A percentile compares a stretch with the other conserved stretches of the same genome.
These are phyloP conservation scores for Lecanoromycetidae sp. DNA, from an alignment of 2,329 filamentous ascomycete species.

Conservation along the genomic window DNA sequence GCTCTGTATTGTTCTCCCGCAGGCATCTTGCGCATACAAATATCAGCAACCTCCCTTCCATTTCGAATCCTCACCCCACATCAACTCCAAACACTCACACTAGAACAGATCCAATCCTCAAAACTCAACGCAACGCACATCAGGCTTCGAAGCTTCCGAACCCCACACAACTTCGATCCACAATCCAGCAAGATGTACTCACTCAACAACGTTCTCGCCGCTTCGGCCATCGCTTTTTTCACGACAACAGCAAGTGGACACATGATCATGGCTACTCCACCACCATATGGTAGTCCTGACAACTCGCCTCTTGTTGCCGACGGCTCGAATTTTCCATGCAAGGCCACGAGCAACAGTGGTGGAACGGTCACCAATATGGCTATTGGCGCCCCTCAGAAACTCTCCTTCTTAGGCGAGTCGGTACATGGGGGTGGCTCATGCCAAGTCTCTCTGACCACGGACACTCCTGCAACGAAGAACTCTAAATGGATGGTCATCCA, in stretches of 20 bases:
- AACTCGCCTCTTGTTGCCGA: slow-evolving; percentile 52
- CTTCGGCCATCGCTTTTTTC: slow-evolving; percentile 40
- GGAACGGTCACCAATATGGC: slow-evolving; percentile 47
- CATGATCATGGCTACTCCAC: slow-evolving; percentile 58
- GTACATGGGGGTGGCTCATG: slow-evolving; percentile 87
- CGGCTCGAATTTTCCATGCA: slow-evolving; percentile 74
- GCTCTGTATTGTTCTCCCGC: background rate
- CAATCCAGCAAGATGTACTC: slow-evolving; percentile 11
- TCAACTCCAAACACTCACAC: background rate
- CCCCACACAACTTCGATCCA: slow-evolving; percentile 10
- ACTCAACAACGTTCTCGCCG: slow-evolving; percentile 12
- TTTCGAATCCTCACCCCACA: background rate
- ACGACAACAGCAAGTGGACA: slow-evolving; percentile 58
- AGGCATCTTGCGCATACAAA: background rate
- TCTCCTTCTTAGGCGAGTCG: slow-evolving; percentile 59
- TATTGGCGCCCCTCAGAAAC: slow-evolving; percentile 48
- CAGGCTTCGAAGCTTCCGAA: background rate
- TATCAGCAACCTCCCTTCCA: background rate
- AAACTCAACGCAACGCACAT: background rate
- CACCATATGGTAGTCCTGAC: slow-evolving; percentile 46
- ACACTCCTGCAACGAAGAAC: slow-evolving; percentile 51
- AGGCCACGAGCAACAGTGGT: slow-evolving; percentile 40
- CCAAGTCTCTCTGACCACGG: slow-evolving; percentile 76
- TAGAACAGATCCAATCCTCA: background rate
- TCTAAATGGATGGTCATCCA: slow-evolving; percentile 81